Percentiles rank a stretch among this genome's conserved stretches.
These are phyloP conservation scores for Arthrinium phaeospermum DNA, from an alignment of 2,329 filamentous ascomycete species.

Conservation along the genomic window DNA sequence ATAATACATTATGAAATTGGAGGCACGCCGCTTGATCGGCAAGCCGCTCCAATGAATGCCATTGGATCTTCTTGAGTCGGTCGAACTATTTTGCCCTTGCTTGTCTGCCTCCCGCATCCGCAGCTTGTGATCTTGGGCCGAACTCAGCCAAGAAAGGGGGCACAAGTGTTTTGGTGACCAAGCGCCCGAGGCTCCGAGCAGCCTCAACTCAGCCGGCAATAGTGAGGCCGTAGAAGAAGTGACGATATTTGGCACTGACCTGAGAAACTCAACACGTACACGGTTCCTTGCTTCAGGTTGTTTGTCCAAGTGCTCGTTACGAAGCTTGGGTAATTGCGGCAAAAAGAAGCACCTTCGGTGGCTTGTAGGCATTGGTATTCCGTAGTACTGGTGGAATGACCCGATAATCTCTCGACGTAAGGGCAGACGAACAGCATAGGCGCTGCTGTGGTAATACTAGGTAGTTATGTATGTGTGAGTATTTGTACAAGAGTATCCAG, in stretches of 20 bases:
- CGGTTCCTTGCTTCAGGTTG: no score
- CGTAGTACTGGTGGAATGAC: no score
- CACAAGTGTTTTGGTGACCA: background rate
- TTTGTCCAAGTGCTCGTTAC: no score
- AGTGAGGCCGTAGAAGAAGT: background rate
- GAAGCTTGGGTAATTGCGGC: no score
- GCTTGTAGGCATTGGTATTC: no score
- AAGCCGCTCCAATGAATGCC: background rate
- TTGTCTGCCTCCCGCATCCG: background rate
- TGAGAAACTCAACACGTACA: background rate
- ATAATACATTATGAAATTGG: background rate
- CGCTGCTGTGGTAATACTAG: no score
- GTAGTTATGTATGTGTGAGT: no score
- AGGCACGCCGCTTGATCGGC: background rate
- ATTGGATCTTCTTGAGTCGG: background rate
- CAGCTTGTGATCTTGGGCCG: background rate
- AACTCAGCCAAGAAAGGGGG: background rate
- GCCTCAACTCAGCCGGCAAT: conserved; percentile 10
- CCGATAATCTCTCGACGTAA: no score
- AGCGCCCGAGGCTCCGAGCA: background rate
- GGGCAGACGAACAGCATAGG: no score
- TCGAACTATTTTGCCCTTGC: background rate
- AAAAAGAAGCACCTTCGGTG: no score
- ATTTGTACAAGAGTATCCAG: no score
- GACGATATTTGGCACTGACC: background rate